Conservation (phyloP, 768 basidiomycete species). For the Podaxis mareebaensis region DNA sequence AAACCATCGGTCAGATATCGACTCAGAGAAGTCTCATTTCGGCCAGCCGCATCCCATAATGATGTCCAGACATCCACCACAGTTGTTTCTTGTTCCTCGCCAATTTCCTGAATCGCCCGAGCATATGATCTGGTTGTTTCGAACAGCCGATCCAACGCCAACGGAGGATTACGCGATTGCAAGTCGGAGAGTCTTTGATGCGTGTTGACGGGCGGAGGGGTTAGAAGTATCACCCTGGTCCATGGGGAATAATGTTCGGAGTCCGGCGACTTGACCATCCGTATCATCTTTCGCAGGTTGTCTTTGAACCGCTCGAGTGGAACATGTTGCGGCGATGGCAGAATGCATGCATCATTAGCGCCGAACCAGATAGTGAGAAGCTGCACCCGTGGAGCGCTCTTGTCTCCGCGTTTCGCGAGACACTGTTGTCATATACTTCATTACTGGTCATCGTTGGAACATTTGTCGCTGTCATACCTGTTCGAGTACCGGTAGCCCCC, state of each 20-base stretch:
- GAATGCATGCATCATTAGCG: constrained; percentile 80
- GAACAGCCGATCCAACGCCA: constrained; percentile 59
- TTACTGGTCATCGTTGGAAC: not conserved
- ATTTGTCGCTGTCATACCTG: constrained; percentile 48
- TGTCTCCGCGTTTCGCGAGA: constrained; percentile 54
- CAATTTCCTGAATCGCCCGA: constrained; percentile 65
- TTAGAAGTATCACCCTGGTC: constrained; percentile 79
- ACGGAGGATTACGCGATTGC: constrained; percentile 48
- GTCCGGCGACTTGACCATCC: constrained; percentile 57
- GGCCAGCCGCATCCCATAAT: constrained; percentile 74
- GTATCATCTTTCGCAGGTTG: constrained; percentile 66
- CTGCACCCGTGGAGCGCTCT: constrained; percentile 56
- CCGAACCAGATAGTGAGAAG: constrained; percentile 90
- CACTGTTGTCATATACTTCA: constrained; percentile 37
- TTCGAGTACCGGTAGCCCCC: constrained; percentile 79
- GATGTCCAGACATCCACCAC: constrained; percentile 75
- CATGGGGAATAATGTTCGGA: constrained; percentile 68
- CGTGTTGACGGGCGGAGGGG: constrained; percentile 82
- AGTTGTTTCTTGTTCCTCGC: constrained; percentile 50
- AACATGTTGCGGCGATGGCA: constrained; percentile 71
- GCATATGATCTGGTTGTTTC: constrained; percentile 69
- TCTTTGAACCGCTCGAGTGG: constrained; percentile 61
- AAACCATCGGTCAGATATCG: constrained; percentile 72
- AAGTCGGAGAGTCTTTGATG: constrained; percentile 54
- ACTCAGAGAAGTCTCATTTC: constrained; percentile 51